Conservation (phyloP, 176 grass and related monocot genomes). For the Cocos nucifera region DNA sequence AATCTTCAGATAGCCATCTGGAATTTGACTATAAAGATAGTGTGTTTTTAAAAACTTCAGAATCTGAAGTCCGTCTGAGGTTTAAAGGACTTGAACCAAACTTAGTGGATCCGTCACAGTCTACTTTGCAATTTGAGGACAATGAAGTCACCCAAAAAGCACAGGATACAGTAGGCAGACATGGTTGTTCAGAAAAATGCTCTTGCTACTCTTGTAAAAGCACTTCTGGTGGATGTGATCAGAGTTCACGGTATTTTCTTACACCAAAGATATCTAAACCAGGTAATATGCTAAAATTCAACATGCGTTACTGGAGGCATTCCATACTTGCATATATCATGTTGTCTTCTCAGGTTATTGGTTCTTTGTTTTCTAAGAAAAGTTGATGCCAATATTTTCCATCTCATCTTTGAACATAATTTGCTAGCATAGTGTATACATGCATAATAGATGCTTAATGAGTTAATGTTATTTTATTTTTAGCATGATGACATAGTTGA, state of each 20-base stretch:
- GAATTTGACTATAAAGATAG: constrained; percentile 28
- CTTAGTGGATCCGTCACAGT: constrained; percentile 1
- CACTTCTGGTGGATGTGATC: constrained; percentile 7
- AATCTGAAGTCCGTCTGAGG: constrained; percentile 22
- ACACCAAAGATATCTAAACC: constrained; percentile 7
- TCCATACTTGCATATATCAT: too few species aligned
- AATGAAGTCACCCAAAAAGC: constrained; percentile 13
- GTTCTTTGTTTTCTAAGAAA: too few species aligned
- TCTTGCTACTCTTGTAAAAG: constrained; percentile 15
- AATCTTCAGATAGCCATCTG: constrained; percentile 31
- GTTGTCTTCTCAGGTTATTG: too few species aligned
- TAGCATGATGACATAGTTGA: too few species aligned
- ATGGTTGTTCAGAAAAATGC: constrained; percentile 12
- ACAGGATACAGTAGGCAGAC: constrained; percentile 2
- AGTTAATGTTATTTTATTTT: too few species aligned
- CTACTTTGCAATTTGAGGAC: neutral
- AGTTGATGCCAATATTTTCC: too few species aligned
- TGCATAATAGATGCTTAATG: too few species aligned
- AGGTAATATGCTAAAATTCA: constrained; percentile 3
- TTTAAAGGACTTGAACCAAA: constrained; percentile 12
- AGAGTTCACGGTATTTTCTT: neutral
- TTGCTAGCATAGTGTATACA: too few species aligned
- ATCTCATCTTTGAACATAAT: too few species aligned
- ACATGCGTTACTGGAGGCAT: neutral
- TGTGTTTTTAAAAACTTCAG: constrained; percentile 36